Conservation (phyloP, 148 eudicot species). For the Spergularia bocconei region DNA sequence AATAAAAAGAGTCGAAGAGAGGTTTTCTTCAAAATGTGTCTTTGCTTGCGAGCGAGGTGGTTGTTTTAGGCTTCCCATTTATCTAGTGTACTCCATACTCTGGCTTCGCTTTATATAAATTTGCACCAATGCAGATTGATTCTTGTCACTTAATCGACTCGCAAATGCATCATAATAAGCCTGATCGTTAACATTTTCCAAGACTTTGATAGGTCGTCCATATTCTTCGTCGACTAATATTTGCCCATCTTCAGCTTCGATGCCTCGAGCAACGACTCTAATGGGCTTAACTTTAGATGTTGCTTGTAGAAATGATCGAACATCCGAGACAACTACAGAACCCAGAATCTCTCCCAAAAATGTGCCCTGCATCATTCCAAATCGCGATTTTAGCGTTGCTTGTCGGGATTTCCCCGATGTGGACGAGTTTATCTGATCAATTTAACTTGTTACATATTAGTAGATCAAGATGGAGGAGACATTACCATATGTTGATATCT, state of each 20-base stretch:
- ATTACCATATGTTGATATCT: slow-evolving; percentile 77
- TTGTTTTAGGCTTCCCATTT: too few species aligned
- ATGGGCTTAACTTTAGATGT: slow-evolving; percentile 35
- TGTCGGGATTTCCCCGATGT: not conserved
- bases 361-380: slow-evolving; percentile 44
- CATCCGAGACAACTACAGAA: slow-evolving; percentile 53
- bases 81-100: slow-evolving; percentile 31
- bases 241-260: slow-evolving; percentile 58
- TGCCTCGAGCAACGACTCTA: slow-evolving; percentile 48
- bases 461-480: not conserved
- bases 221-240: slow-evolving; percentile 36
- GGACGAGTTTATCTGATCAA: not conserved
- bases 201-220: slow-evolving; percentile 46
- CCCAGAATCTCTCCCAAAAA: slow-evolving; percentile 87
- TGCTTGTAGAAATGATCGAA: slow-evolving; percentile 30
- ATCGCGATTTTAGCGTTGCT: not conserved
- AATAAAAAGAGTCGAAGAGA: too few species aligned
- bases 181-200: slow-evolving; percentile 44
- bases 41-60: too few species aligned
- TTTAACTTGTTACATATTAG: not conserved
- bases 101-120: slow-evolving; percentile 55
- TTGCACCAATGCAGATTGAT: slow-evolving; percentile 67
- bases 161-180: slow-evolving; percentile 53
- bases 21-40: too few species aligned
- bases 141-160: slow-evolving; percentile 51